Base-by-base conservation (phyloP, 495 filamentous ascomycete species). In the Trichocladium uniseriatum region DNA sequence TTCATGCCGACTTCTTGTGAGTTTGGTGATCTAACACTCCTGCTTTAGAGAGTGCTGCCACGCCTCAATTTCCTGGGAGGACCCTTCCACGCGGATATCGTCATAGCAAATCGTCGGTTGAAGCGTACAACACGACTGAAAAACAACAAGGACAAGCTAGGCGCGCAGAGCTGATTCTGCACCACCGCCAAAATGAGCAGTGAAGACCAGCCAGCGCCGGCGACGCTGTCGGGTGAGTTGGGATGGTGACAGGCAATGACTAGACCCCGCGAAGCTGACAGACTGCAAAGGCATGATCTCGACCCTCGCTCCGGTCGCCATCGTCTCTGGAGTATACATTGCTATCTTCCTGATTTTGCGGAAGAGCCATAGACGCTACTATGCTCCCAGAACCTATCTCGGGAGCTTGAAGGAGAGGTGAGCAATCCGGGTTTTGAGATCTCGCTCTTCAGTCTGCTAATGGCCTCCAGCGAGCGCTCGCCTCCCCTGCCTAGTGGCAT, bases 301-400 rank as follows among this genome's bases (percentile, higher is more conserved):
- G 37, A 91, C 87, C 14, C 68, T 96, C 29, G 71, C 79, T 10
- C 87, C 89, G 14, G 77, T 84, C 35, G 60, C 79, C 14, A 51
- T 86, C n/a, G 60, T 83, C 56, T 81, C 87, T 8, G 64, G 56
- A 31, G 67, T 79, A 50, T 88, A 89, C 67, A 47, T 88, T 27
- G 29, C 70, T 20, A 56, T 87, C 40, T 98, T 96, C 75, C 65
- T 95, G 43, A 62, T 92, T 48, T 69, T 98, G 48, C 81, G 92
- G 24, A 74, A 69, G 51, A 83, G 71, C 38, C 73, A 91, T 42
- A 78, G 74, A 48, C 79, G 90, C 38, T 83, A 78, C 66, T 98
- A 98, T 72, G 82, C 86, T 42, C 92, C 92, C 3, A 77, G 91
- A 67, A 90, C 88, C 19, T 95, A 91, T 64, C 68, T 98, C 31